Evolutionary conservation across 352 stramenopile species (phyloP).

Genomic region (Paralagenidium karlingii): DNA sequence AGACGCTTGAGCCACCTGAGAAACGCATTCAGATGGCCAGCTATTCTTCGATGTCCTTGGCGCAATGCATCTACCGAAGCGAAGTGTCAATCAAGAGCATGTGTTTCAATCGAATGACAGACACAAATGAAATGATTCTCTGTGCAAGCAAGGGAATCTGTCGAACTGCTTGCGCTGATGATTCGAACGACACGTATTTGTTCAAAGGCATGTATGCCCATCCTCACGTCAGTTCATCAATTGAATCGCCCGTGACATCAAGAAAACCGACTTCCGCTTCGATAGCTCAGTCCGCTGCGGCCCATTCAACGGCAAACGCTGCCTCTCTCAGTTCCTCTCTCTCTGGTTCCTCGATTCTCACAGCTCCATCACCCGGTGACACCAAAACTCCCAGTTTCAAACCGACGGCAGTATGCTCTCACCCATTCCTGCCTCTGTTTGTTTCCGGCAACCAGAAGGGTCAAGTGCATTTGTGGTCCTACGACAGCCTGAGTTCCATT

Average conservation of each 20-base stretch:
- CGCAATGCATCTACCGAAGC: slow-evolving; percentile 63
- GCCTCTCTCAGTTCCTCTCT: no score
- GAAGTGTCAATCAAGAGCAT: slow-evolving; percentile 78
- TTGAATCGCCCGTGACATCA: no score
- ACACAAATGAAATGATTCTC: slow-evolving; percentile 48
- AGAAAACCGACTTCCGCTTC: no score
- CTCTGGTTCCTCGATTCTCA: no score
- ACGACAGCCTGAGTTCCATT: slow-evolving; percentile 59
- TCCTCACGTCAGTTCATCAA: no score
- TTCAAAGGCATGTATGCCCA: slow-evolving; percentile 69
- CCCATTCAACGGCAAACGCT: no score
- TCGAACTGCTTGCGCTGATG: slow-evolving; percentile 43
- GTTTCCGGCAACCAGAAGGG: slow-evolving; percentile 73
- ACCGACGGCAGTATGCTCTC: slow-evolving; percentile 52
- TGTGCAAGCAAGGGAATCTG: slow-evolving; percentile 70
- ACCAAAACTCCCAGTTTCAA: slow-evolving; percentile 57
- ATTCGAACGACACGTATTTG: slow-evolving; percentile 61
- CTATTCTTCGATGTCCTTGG: slow-evolving; percentile 19
- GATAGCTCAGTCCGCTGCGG: no score
- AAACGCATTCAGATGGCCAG: slow-evolving; percentile 27
- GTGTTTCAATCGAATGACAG: slow-evolving; percentile 56
- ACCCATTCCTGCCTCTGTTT: slow-evolving; percentile 70
- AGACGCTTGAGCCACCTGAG: slow-evolving; percentile 30
- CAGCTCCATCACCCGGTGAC: slow-evolving; percentile 2
- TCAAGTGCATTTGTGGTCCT: slow-evolving; percentile 72